Conservation (phyloP, 148 eudicot genomes). For the Polygonum maritimum region DNA sequence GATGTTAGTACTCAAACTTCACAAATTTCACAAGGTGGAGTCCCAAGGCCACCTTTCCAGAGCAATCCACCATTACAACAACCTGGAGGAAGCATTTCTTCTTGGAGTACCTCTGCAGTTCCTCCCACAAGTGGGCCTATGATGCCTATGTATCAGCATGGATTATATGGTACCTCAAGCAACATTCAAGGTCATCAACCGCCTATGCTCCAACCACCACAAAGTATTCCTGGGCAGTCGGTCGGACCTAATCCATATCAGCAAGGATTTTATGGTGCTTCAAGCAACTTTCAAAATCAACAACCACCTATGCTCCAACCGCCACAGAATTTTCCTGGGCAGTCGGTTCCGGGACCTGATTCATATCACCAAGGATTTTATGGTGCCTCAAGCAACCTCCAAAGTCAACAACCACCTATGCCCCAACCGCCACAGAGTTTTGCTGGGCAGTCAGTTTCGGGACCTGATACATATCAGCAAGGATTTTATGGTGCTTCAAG, state of each 20-base stretch:
- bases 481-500: conserved; percentile 35
- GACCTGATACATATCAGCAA: conserved; percentile 22
- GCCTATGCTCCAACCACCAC: conserved; percentile 22
- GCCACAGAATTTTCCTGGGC: conserved; percentile 24
- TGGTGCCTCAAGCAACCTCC: conserved; percentile 31
- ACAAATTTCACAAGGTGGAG: conserved; percentile 27
- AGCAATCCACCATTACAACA: conserved; percentile 27
- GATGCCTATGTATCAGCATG: conserved; percentile 36
- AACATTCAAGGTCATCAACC: conserved; percentile 28
- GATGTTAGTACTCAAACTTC: conserved; percentile 25
- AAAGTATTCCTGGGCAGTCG: conserved; percentile 12
- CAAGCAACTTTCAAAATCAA: conserved; percentile 26
- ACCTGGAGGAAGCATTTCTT: conserved; percentile 24
- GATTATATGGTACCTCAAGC: conserved; percentile 32
- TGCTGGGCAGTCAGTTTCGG: conserved; percentile 21
- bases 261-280: conserved; percentile 37
- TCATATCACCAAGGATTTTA: conserved; percentile 32
- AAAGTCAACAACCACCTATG: conserved; percentile 27
- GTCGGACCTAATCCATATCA: conserved; percentile 12
- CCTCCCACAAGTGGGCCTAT: conserved; percentile 24
- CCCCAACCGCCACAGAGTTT: conserved; percentile 23
- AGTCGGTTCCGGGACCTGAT: conserved; percentile 12
- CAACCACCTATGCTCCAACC: conserved; percentile 27
- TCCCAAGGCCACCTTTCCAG: conserved; percentile 17
- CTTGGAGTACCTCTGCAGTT: conserved; percentile 32